These are phyloP conservation scores for Pelargonium citronellum DNA, from an alignment of 441 rosid genomes.

Conservation along the genomic window DNA sequence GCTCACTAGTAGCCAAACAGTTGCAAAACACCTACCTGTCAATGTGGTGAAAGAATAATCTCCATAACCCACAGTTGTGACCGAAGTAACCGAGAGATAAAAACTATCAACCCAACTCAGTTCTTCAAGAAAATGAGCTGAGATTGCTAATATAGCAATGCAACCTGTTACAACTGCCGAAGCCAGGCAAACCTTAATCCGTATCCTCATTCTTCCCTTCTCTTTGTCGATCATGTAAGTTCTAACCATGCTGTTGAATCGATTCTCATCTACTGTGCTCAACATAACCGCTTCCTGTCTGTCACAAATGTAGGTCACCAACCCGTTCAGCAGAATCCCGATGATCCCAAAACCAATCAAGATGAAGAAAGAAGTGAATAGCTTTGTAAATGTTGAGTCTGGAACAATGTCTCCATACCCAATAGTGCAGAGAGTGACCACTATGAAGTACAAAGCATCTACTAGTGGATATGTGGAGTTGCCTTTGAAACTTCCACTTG, in stretches of 20 bases:
- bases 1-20: constrained; percentile 52
- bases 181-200: constrained; percentile 55
- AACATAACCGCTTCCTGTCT: constrained; percentile 51
- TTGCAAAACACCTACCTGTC: constrained; percentile 54
- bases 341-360: constrained; percentile 62
- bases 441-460: constrained; percentile 57
- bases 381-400: constrained; percentile 46
- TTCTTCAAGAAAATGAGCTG: constrained; percentile 39
- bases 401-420: constrained; percentile 70
- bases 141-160: constrained; percentile 43
- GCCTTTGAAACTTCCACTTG: constrained; percentile 39
- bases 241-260: constrained; percentile 38
- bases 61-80: constrained; percentile 68
- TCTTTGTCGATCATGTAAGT: constrained; percentile 48
- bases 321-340: constrained; percentile 50
- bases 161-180: constrained; percentile 43
- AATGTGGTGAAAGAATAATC: constrained; percentile 44
- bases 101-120: constrained; percentile 56
- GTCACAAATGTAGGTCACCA: constrained; percentile 59
- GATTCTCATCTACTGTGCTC: constrained; percentile 46
- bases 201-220: constrained; percentile 63
- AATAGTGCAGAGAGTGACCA: constrained; percentile 64
- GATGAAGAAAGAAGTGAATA: constrained; percentile 58
- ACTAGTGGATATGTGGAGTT: constrained; percentile 35
- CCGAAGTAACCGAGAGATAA: constrained; percentile 59